A percentile compares a stretch with the other conserved stretches of the same genome.
These are phyloP conservation scores for Fusarium siculi DNA, from an alignment of 2,329 filamentous ascomycete genomes.

Conservation along the genomic window DNA sequence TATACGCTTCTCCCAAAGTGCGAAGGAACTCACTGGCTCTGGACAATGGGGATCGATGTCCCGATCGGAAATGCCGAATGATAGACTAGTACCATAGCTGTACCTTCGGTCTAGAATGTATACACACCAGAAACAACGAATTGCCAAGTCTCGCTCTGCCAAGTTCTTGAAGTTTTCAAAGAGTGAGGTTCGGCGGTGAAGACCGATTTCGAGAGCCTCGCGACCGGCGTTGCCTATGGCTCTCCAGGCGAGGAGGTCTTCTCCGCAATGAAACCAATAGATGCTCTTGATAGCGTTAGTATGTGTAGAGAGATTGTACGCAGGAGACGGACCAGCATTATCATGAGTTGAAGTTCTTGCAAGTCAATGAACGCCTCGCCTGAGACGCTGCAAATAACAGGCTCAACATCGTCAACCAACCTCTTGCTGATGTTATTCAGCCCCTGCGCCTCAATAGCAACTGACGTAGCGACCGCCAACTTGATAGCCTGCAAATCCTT, in stretches of 20 bases:
- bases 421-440: slow-evolving; percentile 7
- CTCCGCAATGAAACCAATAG: slow-evolving; percentile 13
- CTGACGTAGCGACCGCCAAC: background rate
- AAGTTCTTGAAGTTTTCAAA: slow-evolving; percentile 6
- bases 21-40: background rate
- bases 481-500: slow-evolving; percentile 14
- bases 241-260: slow-evolving; percentile 15
- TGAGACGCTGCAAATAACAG: slow-evolving; percentile 8
- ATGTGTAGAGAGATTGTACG: too few relatives aligned
- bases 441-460: slow-evolving; percentile 5
- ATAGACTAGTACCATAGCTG: slow-evolving; percentile 6
- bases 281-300: background rate
- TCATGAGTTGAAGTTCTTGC: slow-evolving; percentile 6
- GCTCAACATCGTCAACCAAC: slow-evolving; percentile 5
- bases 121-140: slow-evolving; percentile 12
- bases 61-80: slow-evolving; percentile 3
- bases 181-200: slow-evolving; percentile 1
- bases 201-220: background rate
- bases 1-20: accelerated
- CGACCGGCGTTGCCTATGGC: slow-evolving; percentile 1
- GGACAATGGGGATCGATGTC: slow-evolving; percentile 7
- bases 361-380: slow-evolving; percentile 11
- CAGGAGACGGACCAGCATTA: background rate
- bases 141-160: background rate
- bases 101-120: slow-evolving; percentile 8